Base-by-base conservation (phyloP, 495 filamentous ascomycete genomes). In the Neurospora cerealis region DNA sequence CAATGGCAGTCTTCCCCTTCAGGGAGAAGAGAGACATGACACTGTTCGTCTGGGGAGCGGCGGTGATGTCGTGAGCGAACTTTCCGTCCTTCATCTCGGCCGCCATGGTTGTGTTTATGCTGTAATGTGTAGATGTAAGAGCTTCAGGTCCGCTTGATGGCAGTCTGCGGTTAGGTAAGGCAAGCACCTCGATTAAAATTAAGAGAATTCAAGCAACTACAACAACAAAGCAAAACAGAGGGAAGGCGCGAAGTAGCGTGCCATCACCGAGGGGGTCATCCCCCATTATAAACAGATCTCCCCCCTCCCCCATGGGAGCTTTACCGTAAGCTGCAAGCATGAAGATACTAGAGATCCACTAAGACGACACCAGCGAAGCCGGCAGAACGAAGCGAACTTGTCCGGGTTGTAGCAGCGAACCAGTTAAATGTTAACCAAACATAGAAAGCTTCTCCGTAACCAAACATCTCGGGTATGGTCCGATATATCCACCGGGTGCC, bases 21-120 rank as follows among this genome's bases (percentile, higher is more conserved):
- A 96, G 85, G 13, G 92, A 95, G 83, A 97, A 94, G 73, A 97
- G 88, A n/a, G 90, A 87, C 73, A 95, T 80, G 72, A 97, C 87
- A 69, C 87, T 87, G 39, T 87, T 85, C 70, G 88, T 84, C 62
- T 83, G 81, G 13, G 93, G 92, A 37, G 90, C 78, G 39, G 81
- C 81, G 32, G 87, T 92, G 77, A 87, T 89, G 73, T 89, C 79
- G 80, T 90, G 90, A 72, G 84, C 82, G 75, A 92, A 93, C 71
- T 82, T 80, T 32, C 86, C 87, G 71, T 85, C 88, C 69, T 82
- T 84, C 78, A 85, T 85, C 72, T 85, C 73, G 66, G 81, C 80
- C 32, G 83, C 79, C 84, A 86, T 86, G 34, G 72, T 81, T 77
- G 39, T 24, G 32, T 15, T 6, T 69, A 5, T 62, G 10, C 10